These are phyloP conservation scores for Carpinus viminea DNA, from an alignment of 306 rosid genomes.

Conservation along the genomic window DNA sequence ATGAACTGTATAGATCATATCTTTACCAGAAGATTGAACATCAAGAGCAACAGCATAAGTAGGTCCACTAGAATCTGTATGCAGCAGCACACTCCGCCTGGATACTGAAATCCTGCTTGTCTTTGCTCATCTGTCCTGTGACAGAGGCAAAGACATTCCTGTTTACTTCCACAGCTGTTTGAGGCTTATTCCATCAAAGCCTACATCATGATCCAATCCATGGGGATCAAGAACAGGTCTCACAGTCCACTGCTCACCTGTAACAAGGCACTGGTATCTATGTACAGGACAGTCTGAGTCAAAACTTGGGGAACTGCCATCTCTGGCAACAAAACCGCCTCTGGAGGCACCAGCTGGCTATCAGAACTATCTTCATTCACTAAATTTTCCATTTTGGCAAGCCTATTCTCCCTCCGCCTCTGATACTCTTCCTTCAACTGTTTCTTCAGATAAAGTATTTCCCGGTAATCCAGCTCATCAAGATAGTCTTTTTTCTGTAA, in stretches of 20 bases:
- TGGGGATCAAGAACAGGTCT: conserved; percentile 96
- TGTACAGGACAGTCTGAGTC: conserved; percentile 61
- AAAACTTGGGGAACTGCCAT: conserved; percentile 83
- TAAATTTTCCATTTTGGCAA: conserved; percentile 37
- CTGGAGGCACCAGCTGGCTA: conserved; percentile 56
- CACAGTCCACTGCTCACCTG: conserved; percentile 68
- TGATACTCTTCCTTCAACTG: conserved; percentile 75
- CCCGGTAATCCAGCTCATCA: conserved; percentile 93
- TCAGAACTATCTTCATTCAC: conserved; percentile 41
- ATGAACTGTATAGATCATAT: conserved; percentile 62
- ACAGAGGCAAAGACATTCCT: conserved; percentile 54
- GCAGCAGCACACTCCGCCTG: conserved; percentile 83
- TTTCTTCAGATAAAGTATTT: conserved; percentile 86
- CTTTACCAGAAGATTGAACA: conserved; percentile 78
- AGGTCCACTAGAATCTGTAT: conserved; percentile 61
- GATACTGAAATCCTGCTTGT: conserved; percentile 71
- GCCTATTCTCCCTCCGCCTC: conserved; percentile 51
- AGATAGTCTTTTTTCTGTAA: conserved; percentile 72
- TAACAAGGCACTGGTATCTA: conserved; percentile 78
- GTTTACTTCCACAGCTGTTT: conserved; percentile 59
- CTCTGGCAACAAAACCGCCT: conserved; percentile 77
- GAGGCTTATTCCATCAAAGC: conserved; percentile 86
- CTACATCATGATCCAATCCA: conserved; percentile 96
- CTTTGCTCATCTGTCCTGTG: conserved; percentile 81
- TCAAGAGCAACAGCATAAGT: conserved; percentile 69